Evolutionary conservation across 192 early-diverging fungal genomes (phyloP).

Genomic region (Coemansia sp.): DNA sequence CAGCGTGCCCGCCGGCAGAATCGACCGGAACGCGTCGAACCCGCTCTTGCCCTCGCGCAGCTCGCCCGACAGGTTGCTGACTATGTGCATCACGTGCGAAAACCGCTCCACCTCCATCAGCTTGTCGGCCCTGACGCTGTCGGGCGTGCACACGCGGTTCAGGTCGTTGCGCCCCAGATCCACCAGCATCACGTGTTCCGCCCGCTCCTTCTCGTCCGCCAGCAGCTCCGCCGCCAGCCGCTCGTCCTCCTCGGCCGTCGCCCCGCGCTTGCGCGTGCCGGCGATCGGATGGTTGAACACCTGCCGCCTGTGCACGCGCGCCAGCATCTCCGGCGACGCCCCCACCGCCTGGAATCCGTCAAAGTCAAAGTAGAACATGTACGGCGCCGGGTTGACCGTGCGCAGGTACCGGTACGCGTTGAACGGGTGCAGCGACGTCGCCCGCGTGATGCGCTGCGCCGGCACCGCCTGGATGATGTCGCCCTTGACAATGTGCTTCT

Average conservation of each 20-base stretch:
- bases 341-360: conserved; percentile 93
- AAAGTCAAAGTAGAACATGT: conserved; percentile 99
- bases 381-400: conserved; percentile 96
- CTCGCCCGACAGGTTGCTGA: conserved; percentile 89
- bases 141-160: conserved; percentile 92
- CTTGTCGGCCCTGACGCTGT: conserved; percentile 89
- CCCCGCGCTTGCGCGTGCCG: conserved; percentile 90
- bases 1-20: conserved; percentile 98
- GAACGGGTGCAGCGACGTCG: conserved; percentile 91
- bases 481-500: conserved; percentile 88
- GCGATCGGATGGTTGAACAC: conserved; percentile 97
- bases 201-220: conserved; percentile 90
- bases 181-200: conserved; percentile 99
- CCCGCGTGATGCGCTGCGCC: conserved; percentile 81
- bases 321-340: conserved; percentile 97
- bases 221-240: conserved; percentile 84
- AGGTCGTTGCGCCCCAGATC: conserved; percentile 98
- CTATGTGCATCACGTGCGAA: conserved; percentile 99
- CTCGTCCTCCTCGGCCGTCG: conserved; percentile 82
- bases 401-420: conserved; percentile 96
- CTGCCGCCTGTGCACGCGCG: conserved; percentile 76
- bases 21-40: conserved; percentile 94
- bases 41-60: conserved; percentile 84
- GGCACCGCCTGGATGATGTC: conserved; percentile 99
- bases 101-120: conserved; percentile 97